Percentiles rank a stretch among this genome's conserved stretches.
Evolutionary conservation across 2,329 filamentous ascomycete genomes (phyloP).

Genomic region (Leptodontidium sp.): DNA sequence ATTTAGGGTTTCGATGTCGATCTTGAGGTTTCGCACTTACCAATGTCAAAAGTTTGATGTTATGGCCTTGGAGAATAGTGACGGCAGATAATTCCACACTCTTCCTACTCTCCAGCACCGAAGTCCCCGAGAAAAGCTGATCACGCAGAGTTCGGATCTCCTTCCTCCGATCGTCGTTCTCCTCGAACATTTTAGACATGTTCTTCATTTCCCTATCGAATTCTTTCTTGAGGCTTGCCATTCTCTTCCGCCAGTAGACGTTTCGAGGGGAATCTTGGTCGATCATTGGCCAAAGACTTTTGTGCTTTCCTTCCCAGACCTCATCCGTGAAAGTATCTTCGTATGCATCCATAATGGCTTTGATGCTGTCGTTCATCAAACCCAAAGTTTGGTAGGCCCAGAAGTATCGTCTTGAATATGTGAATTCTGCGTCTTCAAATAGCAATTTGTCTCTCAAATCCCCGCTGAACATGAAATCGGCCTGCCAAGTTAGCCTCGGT

Average conservation of each 20-base stretch:
- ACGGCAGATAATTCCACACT: slow-evolving; percentile 63
- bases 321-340: slow-evolving; percentile 64
- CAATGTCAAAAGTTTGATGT: slow-evolving; percentile 66
- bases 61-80: slow-evolving; percentile 65
- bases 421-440: slow-evolving; percentile 68
- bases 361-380: slow-evolving; percentile 66
- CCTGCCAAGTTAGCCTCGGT: slow-evolving; percentile 39
- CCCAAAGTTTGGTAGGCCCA: slow-evolving; percentile 69
- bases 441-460: slow-evolving; percentile 63
- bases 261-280: slow-evolving; percentile 54
- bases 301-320: slow-evolving; percentile 64
- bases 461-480: slow-evolving; percentile 66
- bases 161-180: slow-evolving; percentile 60
- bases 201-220: slow-evolving; percentile 55
- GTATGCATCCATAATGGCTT: slow-evolving; percentile 64
- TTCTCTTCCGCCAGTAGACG: slow-evolving; percentile 56
- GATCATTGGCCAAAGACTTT: slow-evolving; percentile 62
- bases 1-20: neutral
- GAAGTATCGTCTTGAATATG: slow-evolving; percentile 68
- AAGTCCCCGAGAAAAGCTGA: slow-evolving; percentile 70
- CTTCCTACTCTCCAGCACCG: slow-evolving; percentile 66
- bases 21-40: slow-evolving; percentile 52
- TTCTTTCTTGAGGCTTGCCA: slow-evolving; percentile 57
- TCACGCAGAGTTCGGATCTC: slow-evolving; percentile 66
- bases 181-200: slow-evolving; percentile 34